Percentiles rank a stretch among this genome's conserved stretches.
Evolutionary conservation across 1,284 basidiomycete genomes (phyloP).

Genomic region (Macrocystidia cucumis): DNA sequence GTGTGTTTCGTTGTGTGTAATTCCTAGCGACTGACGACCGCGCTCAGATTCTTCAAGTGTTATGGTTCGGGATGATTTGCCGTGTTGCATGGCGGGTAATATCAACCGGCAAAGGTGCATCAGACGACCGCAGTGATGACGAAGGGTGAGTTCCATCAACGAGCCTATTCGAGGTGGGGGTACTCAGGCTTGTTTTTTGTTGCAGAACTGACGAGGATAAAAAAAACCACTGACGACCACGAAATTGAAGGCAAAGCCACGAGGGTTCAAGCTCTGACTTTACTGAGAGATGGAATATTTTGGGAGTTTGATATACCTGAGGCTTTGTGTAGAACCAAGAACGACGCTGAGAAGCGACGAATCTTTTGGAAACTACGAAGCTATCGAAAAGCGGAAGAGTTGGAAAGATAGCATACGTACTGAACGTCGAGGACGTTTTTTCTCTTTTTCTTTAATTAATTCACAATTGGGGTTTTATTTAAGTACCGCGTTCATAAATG

Average conservation of each 20-base stretch:
- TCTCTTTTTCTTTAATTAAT: no score
- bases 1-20: slow-evolving; percentile 13
- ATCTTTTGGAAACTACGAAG: no score
- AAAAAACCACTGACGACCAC: slow-evolving; percentile 15
- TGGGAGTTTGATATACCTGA: no score
- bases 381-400: no score
- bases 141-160: slow-evolving; percentile 42
- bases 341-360: no score
- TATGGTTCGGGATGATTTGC: slow-evolving; percentile 87
- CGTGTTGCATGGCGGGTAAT: slow-evolving; percentile 78
- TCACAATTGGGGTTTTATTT: no score
- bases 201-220: slow-evolving; percentile 14
- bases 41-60: slow-evolving; percentile 58
- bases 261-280: neutral
- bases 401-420: no score
- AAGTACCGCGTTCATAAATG: no score
- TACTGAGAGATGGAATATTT: slow-evolving; percentile 1
- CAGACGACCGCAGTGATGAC: slow-evolving; percentile 83
- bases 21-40: slow-evolving; percentile 8
- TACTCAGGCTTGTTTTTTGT: neutral
- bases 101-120: slow-evolving; percentile 65
- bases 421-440: no score
- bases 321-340: no score
- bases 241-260: slow-evolving; percentile 3
- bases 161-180: neutral